Evolutionary conservation across 805 yeast species (phyloP).

Genomic region (Ogataea pini): DNA sequence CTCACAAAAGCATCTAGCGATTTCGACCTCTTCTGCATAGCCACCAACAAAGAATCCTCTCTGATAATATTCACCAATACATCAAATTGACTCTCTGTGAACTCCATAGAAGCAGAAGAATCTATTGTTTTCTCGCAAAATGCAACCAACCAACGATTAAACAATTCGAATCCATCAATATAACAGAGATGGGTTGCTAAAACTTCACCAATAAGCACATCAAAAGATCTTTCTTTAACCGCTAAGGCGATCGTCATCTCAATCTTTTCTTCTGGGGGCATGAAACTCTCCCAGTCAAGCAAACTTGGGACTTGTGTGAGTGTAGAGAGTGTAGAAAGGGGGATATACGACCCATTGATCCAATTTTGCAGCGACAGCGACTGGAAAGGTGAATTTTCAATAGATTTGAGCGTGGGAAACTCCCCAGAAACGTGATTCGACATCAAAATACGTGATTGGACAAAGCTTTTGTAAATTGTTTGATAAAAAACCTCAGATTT

Average conservation of each 20-base stretch:
- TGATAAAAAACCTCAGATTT: background rate
- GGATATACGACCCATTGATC: slow-evolving; percentile 26
- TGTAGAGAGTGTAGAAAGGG: slow-evolving; percentile 20
- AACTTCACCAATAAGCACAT: slow-evolving; percentile 13
- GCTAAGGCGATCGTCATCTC: slow-evolving; percentile 19
- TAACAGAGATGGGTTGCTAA: slow-evolving; percentile 26
- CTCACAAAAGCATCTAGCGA: slow-evolving; percentile 19
- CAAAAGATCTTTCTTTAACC: slow-evolving; percentile 4
- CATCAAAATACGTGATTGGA: slow-evolving; percentile 24
- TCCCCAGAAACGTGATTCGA: slow-evolving; percentile 20
- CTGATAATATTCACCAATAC: slow-evolving; percentile 23
- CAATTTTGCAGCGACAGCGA: slow-evolving; percentile 21
- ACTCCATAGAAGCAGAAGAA: background rate
- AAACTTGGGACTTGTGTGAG: slow-evolving; percentile 18
- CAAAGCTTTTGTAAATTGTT: slow-evolving; percentile 19
- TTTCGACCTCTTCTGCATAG: slow-evolving; percentile 4
- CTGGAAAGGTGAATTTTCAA: slow-evolving; percentile 3
- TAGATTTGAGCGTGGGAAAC: slow-evolving; percentile 6
- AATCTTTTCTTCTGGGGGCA: slow-evolving; percentile 23
- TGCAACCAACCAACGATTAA: slow-evolving; percentile 25
- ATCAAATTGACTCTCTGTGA: slow-evolving; percentile 11
- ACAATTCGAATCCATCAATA: slow-evolving; percentile 13
- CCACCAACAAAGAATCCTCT: slow-evolving; percentile 22
- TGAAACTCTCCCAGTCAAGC: slow-evolving; percentile 22
- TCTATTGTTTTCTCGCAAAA: slow-evolving; percentile 17